These are phyloP conservation scores for Nepenthes alata DNA, from an alignment of 179 eudicot species.

Conservation along the genomic window DNA sequence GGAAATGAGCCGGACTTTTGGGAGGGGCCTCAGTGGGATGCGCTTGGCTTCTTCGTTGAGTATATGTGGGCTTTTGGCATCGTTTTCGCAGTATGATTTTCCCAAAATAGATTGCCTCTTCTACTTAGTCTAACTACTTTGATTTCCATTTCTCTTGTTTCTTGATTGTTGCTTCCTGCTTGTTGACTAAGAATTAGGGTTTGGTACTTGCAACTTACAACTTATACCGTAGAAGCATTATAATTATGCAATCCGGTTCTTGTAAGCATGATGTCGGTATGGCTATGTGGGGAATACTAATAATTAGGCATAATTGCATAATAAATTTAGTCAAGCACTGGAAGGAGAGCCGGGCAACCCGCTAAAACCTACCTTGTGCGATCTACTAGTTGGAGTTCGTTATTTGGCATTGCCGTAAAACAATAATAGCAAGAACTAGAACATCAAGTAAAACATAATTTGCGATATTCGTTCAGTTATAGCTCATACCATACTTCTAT, in stretches of 20 bases:
- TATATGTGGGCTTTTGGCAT: conserved; percentile 98
- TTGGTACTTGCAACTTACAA: background rate
- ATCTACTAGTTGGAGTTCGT: no score
- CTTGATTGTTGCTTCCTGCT: background rate
- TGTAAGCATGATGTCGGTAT: no score
- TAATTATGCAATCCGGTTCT: background rate
- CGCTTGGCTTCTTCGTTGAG: conserved; percentile 71
- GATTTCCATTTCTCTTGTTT: background rate
- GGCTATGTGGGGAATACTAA: no score
- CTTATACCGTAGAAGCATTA: background rate
- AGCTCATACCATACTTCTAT: no score
- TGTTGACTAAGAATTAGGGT: background rate
- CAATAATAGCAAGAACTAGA: no score
- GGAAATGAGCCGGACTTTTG: conserved; percentile 53
- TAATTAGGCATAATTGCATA: no score
- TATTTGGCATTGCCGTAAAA: no score
- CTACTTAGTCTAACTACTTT: background rate
- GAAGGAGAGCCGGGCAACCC: no score
- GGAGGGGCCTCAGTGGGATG: conserved; percentile 87
- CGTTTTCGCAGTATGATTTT: conserved; percentile 49
- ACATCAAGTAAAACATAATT: no score
- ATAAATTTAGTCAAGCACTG: no score
- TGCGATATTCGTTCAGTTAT: no score
- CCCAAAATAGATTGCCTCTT: background rate
- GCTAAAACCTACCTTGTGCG: no score